phyloP scores from a whole-genome alignment of 2,329 filamentous ascomycete species.

The Pyrenochaeta sp. region DNA sequence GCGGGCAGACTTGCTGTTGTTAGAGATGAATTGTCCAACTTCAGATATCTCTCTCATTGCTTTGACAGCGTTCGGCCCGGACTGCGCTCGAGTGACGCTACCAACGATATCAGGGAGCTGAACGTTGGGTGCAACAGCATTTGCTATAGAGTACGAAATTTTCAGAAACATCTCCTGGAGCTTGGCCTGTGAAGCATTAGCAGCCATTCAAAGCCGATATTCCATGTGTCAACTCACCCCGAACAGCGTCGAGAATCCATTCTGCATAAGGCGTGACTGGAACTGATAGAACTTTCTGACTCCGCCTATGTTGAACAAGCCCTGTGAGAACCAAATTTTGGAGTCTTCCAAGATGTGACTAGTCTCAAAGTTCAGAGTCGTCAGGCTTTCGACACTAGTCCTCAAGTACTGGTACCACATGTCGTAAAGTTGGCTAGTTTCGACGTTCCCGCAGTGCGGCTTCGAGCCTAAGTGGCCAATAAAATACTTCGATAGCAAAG shows the following conservation, averaged over 20 bases:
- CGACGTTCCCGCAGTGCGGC: conserved; percentile 28
- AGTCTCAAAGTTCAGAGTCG: conserved; percentile 33
- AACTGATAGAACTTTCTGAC: conserved; percentile 39
- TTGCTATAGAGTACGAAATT: conserved; percentile 34
- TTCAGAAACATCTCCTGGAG: conserved; percentile 36
- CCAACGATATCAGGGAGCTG: conserved; percentile 58
- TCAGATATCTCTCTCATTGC: conserved; percentile 61
- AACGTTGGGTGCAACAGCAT: conserved; percentile 35
- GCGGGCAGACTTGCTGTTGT: conserved; percentile 56
- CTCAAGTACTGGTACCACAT: conserved; percentile 33
- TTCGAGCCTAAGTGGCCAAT: conserved; percentile 34
- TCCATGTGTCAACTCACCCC: conserved; percentile 3
- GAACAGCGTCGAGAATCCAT: conserved; percentile 33
- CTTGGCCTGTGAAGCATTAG: conserved; percentile 10
- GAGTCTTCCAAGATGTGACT: conserved; percentile 34
- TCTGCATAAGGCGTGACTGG: conserved; percentile 32
- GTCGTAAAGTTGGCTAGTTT: conserved; percentile 34
- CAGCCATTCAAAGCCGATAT: too few relatives aligned
- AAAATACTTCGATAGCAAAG: conserved; percentile 41
- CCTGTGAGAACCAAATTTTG: conserved; percentile 35
- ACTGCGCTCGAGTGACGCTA: conserved; percentile 55
- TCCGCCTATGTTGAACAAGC: conserved; percentile 38
- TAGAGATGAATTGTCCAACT: conserved; percentile 59
- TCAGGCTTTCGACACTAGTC: conserved; percentile 30
- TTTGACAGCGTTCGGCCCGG: conserved; percentile 56